phyloP scores from a whole-genome alignment of 805 yeast species.

The Schizosaccharomyces octosporus region DNA sequence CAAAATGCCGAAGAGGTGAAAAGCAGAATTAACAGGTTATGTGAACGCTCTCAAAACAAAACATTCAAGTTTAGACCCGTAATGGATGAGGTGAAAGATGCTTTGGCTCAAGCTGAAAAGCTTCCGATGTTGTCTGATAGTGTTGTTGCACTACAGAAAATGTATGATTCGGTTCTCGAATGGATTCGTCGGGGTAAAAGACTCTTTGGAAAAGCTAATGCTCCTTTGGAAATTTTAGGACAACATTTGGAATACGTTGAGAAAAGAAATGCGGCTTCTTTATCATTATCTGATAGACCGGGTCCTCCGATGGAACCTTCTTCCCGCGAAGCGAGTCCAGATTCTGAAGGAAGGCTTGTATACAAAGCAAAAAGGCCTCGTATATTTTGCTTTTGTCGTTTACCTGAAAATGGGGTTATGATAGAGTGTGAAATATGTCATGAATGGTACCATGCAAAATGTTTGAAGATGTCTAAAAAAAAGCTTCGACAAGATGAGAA shows the following conservation, averaged over 20 bases:
- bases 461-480: slow-evolving; percentile 23
- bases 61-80: slow-evolving; percentile 14
- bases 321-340: neutral
- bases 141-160: slow-evolving; percentile 6
- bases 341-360: slow-evolving; percentile 25
- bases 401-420: slow-evolving; percentile 61
- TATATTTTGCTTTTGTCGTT: slow-evolving; percentile 21
- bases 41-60: slow-evolving; percentile 12
- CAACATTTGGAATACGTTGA: slow-evolving; percentile 11
- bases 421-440: slow-evolving; percentile 76
- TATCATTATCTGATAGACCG: slow-evolving; percentile 10
- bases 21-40: slow-evolving; percentile 5
- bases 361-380: slow-evolving; percentile 29
- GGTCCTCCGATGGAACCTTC: slow-evolving; percentile 3
- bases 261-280: slow-evolving; percentile 6
- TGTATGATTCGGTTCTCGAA: slow-evolving; percentile 12
- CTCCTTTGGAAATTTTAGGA: slow-evolving; percentile 13
- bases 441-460: slow-evolving; percentile 77
- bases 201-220: slow-evolving; percentile 16
- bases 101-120: neutral
- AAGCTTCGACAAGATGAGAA: slow-evolving; percentile 13
- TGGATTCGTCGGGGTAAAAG: slow-evolving; percentile 18
- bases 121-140: slow-evolving; percentile 10
- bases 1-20: slow-evolving; percentile 5
- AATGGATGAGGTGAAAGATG: slow-evolving; percentile 10